These are phyloP conservation scores for Gynandropsis gynandra DNA, from an alignment of 345 rosid genomes.

Conservation along the genomic window DNA sequence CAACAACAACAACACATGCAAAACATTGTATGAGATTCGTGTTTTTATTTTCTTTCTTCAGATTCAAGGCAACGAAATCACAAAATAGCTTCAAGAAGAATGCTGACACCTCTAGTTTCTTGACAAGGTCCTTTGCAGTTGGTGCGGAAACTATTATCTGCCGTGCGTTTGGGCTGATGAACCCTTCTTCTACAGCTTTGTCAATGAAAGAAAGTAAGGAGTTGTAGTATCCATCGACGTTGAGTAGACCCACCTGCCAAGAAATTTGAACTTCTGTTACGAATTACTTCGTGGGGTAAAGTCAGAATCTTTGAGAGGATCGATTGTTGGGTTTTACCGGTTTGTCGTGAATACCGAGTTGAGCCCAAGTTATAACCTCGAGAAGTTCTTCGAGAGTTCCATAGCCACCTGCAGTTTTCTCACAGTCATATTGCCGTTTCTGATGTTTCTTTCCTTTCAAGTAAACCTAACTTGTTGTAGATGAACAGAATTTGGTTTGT, in stretches of 20 bases:
- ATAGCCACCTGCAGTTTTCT: conserved; percentile 65
- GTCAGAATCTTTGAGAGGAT: background rate
- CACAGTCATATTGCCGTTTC: conserved; percentile 11
- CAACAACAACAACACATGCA: no score
- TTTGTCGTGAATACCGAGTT: conserved; percentile 95
- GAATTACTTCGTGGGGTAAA: background rate
- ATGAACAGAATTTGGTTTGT: no score
- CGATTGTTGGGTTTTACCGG: conserved; percentile 42
- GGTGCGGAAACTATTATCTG: conserved; percentile 88
- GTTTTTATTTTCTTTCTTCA: background rate
- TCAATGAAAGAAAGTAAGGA: conserved; percentile 90
- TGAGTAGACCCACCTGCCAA: conserved; percentile 90
- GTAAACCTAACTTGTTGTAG: no score
- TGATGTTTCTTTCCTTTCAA: no score
- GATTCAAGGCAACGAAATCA: background rate
- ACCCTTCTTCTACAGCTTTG: conserved; percentile 98
- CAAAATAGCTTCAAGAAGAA: background rate
- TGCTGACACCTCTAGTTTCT: conserved; percentile 89
- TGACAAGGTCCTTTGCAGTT: conserved; percentile 73
- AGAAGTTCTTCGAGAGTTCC: conserved; percentile 97
- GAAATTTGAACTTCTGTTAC: background rate
- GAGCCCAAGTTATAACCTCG: conserved; percentile 99
- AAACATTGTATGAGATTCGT: no score
- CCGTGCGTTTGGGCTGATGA: conserved; percentile 74
- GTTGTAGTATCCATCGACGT: conserved; percentile 98